These are phyloP conservation scores for Brassica incana DNA, from an alignment of 345 rosid species.

Conservation along the genomic window DNA sequence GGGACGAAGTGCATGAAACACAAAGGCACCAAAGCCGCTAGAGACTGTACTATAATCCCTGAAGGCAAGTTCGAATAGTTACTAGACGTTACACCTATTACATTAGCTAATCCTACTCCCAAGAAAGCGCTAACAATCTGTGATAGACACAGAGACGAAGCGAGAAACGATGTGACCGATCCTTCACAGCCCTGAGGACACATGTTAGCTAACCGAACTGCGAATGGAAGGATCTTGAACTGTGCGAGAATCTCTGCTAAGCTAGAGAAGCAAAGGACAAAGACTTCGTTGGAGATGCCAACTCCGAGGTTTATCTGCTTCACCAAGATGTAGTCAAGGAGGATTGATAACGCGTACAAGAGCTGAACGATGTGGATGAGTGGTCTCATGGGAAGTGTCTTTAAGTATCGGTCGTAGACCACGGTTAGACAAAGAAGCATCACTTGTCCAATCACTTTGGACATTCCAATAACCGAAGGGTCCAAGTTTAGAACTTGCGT, in stretches of 20 bases:
- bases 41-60: constrained; percentile 65
- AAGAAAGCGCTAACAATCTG: constrained; percentile 67
- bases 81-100: constrained; percentile 59
- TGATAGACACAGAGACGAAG: constrained; percentile 74
- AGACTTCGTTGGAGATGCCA: constrained; percentile 71
- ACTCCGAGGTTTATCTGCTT: constrained; percentile 62
- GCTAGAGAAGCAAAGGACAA: constrained; percentile 68
- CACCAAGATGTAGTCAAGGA: constrained; percentile 69
- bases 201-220: constrained; percentile 58
- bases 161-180: constrained; percentile 81
- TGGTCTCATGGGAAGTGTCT: constrained; percentile 66
- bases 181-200: constrained; percentile 91
- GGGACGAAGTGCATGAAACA: constrained; percentile 60
- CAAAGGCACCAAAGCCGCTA: constrained; percentile 68
- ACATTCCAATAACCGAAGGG: constrained; percentile 75
- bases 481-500: constrained; percentile 71
- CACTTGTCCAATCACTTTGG: constrained; percentile 75
- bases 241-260: constrained; percentile 77
- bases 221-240: constrained; percentile 81
- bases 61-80: constrained; percentile 60
- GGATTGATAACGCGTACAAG: constrained; percentile 62
- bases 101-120: constrained; percentile 77
- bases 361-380: constrained; percentile 56
- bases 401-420: constrained; percentile 63
- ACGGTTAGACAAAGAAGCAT: constrained; percentile 62